phyloP scores from a whole-genome alignment of 768 basidiomycete species.

The Leccinum variicolor region DNA sequence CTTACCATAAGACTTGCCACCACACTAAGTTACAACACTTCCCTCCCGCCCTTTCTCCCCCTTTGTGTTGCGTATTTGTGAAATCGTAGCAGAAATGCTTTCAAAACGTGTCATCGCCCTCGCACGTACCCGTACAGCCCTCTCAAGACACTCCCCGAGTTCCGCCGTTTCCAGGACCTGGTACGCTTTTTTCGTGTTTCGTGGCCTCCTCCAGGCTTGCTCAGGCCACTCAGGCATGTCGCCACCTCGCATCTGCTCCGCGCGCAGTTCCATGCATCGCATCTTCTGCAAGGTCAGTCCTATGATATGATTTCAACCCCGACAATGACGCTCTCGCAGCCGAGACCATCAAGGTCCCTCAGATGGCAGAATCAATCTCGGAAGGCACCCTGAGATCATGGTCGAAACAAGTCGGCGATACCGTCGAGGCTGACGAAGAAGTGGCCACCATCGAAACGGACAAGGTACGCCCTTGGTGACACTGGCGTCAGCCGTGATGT shows the following conservation, averaged over 20 bases:
- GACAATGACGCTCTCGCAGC: conserved; percentile 38
- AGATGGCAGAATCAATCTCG: conserved; percentile 98
- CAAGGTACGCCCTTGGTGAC: conserved; percentile 56
- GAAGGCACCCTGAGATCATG: conserved; percentile 96
- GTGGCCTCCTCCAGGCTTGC: background rate
- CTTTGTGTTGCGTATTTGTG: background rate
- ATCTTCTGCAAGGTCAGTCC: conserved; percentile 61
- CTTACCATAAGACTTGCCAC: background rate
- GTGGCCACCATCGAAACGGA: conserved; percentile 98
- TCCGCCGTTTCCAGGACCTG: conserved; percentile 44
- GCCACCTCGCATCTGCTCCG: conserved; percentile 45
- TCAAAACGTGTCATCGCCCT: conserved; percentile 66
- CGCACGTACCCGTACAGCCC: conserved; percentile 56
- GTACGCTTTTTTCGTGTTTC: conserved; percentile 32
- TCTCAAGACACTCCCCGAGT: conserved; percentile 34
- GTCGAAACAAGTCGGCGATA: conserved; percentile 91
- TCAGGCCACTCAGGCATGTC: conserved; percentile 38
- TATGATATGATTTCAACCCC: conserved; percentile 14
- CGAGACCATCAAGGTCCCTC: conserved; percentile 91
- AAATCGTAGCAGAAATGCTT: conserved; percentile 45
- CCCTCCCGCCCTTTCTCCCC: background rate
- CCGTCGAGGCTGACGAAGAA: conserved; percentile 90
- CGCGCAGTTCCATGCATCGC: conserved; percentile 68
- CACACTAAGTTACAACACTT: background rate
- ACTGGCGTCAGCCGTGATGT: background rate